phyloP scores from a whole-genome alignment of 768 basidiomycete species.

The Cystofilobasidium bisporidii region DNA sequence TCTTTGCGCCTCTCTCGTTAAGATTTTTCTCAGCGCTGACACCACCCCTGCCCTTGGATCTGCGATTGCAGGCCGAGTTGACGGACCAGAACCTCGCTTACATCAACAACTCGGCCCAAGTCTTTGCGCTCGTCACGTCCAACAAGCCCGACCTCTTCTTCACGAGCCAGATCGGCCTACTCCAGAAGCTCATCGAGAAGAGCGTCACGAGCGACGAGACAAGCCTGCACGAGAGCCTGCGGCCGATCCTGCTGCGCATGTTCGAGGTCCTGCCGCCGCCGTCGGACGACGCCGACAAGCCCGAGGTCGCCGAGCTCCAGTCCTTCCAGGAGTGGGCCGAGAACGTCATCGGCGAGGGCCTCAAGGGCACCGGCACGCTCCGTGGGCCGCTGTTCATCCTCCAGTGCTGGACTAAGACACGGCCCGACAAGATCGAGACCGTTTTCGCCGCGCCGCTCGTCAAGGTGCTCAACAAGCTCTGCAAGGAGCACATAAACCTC shows the following conservation, averaged over 20 bases:
- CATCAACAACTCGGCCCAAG: constrained; percentile 73
- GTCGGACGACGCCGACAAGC: constrained; percentile 55
- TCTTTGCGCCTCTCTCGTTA: too few species aligned
- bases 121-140: constrained; percentile 71
- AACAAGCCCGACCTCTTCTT: constrained; percentile 82
- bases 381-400: constrained; percentile 79
- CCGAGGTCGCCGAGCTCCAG: constrained; percentile 29
- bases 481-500: constrained; percentile 69
- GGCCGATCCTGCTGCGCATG: constrained; percentile 72
- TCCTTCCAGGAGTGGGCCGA: constrained; percentile 32
- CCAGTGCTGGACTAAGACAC: constrained; percentile 67
- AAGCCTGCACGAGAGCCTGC: constrained; percentile 66
- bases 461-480: constrained; percentile 71
- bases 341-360: constrained; percentile 26
- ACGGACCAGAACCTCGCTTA: constrained; percentile 56
- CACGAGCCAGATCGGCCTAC: constrained; percentile 54
- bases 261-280: constrained; percentile 56
- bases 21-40: constrained; percentile 1
- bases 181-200: constrained; percentile 78
- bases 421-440: constrained; percentile 72
- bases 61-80: constrained; percentile 63
- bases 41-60: too few species aligned
- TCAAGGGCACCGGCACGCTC: constrained; percentile 44
- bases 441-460: constrained; percentile 60
- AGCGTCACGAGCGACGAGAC: constrained; percentile 72